Conservation (phyloP, 148 eudicot genomes). For the Rhododendron griersonianum region DNA sequence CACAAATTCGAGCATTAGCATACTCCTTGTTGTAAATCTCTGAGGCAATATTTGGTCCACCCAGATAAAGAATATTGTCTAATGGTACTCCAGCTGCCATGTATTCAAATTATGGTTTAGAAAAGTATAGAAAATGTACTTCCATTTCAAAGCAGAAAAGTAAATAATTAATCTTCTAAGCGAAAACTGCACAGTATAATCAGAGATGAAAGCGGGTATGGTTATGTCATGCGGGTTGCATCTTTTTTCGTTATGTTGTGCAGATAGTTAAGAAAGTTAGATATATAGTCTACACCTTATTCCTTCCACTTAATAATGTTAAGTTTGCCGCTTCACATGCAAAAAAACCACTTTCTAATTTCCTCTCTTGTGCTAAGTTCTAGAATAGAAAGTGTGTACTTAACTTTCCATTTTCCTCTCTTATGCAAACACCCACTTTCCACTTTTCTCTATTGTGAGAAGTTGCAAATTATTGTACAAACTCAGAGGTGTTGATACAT, state of each 20-base stretch:
- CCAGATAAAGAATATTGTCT: conserved; percentile 89
- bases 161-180: too few species aligned
- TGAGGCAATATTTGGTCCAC: conserved; percentile 96
- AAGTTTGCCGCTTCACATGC: background rate
- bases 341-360: background rate
- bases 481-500: background rate
- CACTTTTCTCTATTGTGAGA: background rate
- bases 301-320: background rate
- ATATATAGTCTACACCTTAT: background rate
- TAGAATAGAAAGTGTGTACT: background rate
- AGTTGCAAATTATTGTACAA: background rate
- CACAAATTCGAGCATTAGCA: conserved; percentile 96
- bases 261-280: background rate
- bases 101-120: background rate
- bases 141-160: background rate
- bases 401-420: background rate
- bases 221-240: background rate
- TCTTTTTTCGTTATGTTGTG: too few species aligned
- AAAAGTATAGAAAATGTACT: background rate
- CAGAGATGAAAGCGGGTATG: background rate
- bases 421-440: background rate
- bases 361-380: background rate
- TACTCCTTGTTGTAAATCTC: conserved; percentile 93
- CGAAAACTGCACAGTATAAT: too few species aligned
- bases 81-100: conserved; percentile 78